phyloP scores from a whole-genome alignment of 805 yeast genomes.

The Cyberlindnera petersonii region DNA sequence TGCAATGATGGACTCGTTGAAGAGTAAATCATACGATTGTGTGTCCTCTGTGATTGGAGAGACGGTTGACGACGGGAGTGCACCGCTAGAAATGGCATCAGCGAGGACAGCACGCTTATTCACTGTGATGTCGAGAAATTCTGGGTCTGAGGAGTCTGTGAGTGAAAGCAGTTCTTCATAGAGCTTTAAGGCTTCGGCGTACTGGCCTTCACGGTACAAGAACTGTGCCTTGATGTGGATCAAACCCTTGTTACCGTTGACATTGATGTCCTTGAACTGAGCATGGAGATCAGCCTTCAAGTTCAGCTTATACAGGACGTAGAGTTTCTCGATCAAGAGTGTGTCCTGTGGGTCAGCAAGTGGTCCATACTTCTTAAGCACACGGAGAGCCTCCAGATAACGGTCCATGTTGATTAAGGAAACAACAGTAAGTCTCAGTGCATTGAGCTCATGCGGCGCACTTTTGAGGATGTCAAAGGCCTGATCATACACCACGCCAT shows the following conservation, averaged over 20 bases:
- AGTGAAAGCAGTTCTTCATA: conserved; percentile 44
- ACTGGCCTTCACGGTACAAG: conserved; percentile 47
- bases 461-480: conserved; percentile 25
- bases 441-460: conserved; percentile 28
- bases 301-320: conserved; percentile 57
- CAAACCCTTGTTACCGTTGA: conserved; percentile 35
- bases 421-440: conserved; percentile 47
- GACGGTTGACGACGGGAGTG: conserved; percentile 14
- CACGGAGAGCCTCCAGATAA: conserved; percentile 47
- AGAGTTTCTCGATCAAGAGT: conserved; percentile 52
- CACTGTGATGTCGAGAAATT: conserved; percentile 51
- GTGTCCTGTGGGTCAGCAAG: conserved; percentile 31
- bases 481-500: conserved; percentile 25
- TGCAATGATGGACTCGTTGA: conserved; percentile 59
- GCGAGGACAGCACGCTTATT: conserved; percentile 68
- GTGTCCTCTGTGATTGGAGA: conserved; percentile 16
- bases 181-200: conserved; percentile 45
- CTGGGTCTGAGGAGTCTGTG: conserved; percentile 34
- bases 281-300: conserved; percentile 30
- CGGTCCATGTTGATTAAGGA: conserved; percentile 64
- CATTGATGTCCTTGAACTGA: conserved; percentile 23
- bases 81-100: conserved; percentile 32
- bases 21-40: conserved; percentile 54
- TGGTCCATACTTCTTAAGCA: conserved; percentile 36
- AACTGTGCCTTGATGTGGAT: conserved; percentile 51